Evolutionary conservation across 2,329 filamentous ascomycete genomes (phyloP), one percentile per base, ranked within the genome.

Genomic region (Lithohypha guttulata): DNA sequence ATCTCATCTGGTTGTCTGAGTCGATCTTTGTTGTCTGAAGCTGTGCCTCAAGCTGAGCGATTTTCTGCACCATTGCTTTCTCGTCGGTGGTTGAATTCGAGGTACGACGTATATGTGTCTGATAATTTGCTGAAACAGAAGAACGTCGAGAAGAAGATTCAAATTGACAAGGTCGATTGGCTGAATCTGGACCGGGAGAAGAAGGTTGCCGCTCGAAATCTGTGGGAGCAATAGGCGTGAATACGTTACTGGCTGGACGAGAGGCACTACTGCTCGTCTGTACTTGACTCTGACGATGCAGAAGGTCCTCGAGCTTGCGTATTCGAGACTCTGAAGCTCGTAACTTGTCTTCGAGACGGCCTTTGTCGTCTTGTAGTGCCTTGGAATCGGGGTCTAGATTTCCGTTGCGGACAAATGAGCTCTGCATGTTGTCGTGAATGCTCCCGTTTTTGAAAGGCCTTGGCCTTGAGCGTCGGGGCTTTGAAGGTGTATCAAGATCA

Each of bases 391-490:
- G 85, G 26, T 28, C 11, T n/a, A 14, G 6, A 45, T 91, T 82
- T n/a, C 84, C 86, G 26, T 84, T 78, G 10, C 93, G 74, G 52
- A 94, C 64, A 7, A 95, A 71, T 1, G 85, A 89, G 48, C 84
- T 93, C 53, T 81, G 77, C n/a, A 85, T 85, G 45, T 95, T 72
- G 56, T 96, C 91, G 53, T 95, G 86, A 25, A 96, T 74, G 55
- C 91, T 96, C 11, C 91, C 91, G 55, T 93, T 91, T 57, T 95
- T 95, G 67, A 98, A 96, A 4, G 85, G 86, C 58, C 89, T 93
- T 5, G 91, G 75, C 42, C 85, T 77, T 59, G 85, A 87, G 44
- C 79, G 75, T 55, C 93, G 87, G 57, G 91, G 84, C 51, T 81
- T 85, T 0, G 84, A 91, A 2, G 89, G 86, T 41, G 73, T 76